These are phyloP conservation scores for Falciphora oryzae DNA, from an alignment of 2,329 filamentous ascomycete species.

Conservation along the genomic window DNA sequence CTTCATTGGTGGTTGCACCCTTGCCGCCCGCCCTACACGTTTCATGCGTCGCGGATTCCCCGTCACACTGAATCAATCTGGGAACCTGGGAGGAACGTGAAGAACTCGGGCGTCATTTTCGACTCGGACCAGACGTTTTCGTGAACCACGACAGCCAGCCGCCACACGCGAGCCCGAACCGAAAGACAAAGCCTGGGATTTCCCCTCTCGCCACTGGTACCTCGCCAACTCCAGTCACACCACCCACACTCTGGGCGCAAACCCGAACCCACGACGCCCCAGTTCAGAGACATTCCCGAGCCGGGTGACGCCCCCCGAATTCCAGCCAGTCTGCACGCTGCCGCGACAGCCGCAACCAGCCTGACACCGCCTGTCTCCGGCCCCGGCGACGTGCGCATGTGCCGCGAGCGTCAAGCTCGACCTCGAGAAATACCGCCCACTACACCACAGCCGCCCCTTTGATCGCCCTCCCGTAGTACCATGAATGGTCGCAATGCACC, in stretches of 20 bases:
- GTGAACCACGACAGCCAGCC: background rate
- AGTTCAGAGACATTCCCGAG: background rate
- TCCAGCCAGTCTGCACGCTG: background rate
- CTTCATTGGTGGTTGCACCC: slow-evolving; percentile 19
- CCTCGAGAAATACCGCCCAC: background rate
- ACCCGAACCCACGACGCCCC: background rate
- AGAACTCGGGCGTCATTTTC: background rate
- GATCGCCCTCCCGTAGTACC: slow-evolving; percentile 24
- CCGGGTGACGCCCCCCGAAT: background rate
- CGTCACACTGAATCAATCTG: slow-evolving; percentile 7
- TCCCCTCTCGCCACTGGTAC: background rate
- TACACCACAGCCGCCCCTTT: background rate
- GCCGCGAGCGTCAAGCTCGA: background rate
- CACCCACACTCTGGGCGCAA: background rate
- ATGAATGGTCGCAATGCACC: slow-evolving; percentile 73
- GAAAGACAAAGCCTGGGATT: background rate
- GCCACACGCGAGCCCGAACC: background rate
- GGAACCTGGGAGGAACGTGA: background rate
- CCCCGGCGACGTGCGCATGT: slow-evolving; percentile 8
- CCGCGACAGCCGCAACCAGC: slow-evolving; percentile 7
- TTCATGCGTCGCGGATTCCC: slow-evolving; percentile 25
- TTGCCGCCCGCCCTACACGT: slow-evolving; percentile 21
- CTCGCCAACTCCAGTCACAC: background rate
- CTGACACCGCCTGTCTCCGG: background rate
- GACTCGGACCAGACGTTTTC: background rate